phyloP scores from a whole-genome alignment of 140 eudicot genomes.

The Senecio squalidus region DNA sequence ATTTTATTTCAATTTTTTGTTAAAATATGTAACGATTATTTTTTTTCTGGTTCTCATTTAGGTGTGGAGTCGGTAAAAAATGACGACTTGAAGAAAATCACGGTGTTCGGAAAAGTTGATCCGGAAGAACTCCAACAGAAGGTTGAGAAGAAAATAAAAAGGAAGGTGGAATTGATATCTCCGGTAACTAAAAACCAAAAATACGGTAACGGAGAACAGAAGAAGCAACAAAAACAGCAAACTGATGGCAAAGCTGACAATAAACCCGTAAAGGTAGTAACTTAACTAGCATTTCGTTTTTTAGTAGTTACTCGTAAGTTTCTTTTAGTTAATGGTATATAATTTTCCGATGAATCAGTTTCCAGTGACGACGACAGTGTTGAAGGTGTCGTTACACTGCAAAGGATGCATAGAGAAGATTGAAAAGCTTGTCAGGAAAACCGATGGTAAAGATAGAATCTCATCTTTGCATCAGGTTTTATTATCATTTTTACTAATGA shows the following conservation, averaged over 20 bases:
- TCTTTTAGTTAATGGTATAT: neutral
- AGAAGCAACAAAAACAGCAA: slow-evolving; percentile 11
- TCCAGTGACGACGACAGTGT: slow-evolving; percentile 54
- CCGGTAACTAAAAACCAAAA: slow-evolving; percentile 20
- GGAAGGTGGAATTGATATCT: slow-evolving; percentile 42
- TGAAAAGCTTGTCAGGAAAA: slow-evolving; percentile 30
- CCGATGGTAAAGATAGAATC: slow-evolving; percentile 34
- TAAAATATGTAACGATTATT: neutral
- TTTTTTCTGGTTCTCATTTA: neutral
- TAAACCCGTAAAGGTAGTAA: slow-evolving; percentile 33
- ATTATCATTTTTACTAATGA: no score
- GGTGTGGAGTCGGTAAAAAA: slow-evolving; percentile 41
- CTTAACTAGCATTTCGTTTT: no score
- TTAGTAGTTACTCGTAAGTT: no score
- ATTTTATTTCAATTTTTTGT: neutral
- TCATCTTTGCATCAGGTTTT: no score
- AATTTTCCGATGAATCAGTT: slow-evolving; percentile 24
- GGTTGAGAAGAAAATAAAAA: slow-evolving; percentile 20
- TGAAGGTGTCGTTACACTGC: slow-evolving; percentile 55
- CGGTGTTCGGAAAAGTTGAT: slow-evolving; percentile 32
- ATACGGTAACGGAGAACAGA: slow-evolving; percentile 14
- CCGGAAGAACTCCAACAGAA: slow-evolving; percentile 33
- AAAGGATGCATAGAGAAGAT: slow-evolving; percentile 59
- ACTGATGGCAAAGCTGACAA: slow-evolving; percentile 17
- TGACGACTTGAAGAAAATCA: slow-evolving; percentile 26